phyloP scores from a whole-genome alignment of 2,329 filamentous ascomycete species.

The Venturiaceae sp. region DNA sequence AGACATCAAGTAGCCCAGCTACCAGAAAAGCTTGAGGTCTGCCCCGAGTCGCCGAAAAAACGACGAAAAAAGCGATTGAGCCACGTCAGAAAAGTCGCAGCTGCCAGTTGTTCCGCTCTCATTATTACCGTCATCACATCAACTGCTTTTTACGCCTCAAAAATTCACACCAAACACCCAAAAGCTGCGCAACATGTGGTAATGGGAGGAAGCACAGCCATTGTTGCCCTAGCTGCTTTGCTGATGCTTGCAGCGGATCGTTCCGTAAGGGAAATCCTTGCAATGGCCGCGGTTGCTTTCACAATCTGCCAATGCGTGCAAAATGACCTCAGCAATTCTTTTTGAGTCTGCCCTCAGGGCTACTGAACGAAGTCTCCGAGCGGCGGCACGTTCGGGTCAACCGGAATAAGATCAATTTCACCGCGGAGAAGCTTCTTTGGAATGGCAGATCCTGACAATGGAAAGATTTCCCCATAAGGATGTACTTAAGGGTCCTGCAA shows the following conservation, averaged over 20 bases:
- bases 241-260: not conserved
- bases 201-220: not conserved
- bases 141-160: not conserved
- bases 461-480: not conserved
- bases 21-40: not conserved
- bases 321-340: not conserved
- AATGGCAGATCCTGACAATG: not conserved
- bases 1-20: not conserved
- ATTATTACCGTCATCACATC: not conserved
- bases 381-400: not conserved
- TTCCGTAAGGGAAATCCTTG: not conserved
- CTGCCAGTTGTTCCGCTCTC: not conserved
- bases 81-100: not conserved
- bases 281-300: not conserved
- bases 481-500: not conserved
- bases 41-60: not conserved
- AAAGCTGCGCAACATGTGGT: not conserved
- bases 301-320: not conserved
- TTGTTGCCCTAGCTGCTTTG: not conserved
- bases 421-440: not conserved
- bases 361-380: not conserved
- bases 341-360: not conserved
- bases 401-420: not conserved
- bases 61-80: not conserved
- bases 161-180: not conserved